Percentiles rank a stretch among this genome's conserved stretches.
phyloP scores from a whole-genome alignment of 352 stramenopile genomes.

The Globisporangium polare region DNA sequence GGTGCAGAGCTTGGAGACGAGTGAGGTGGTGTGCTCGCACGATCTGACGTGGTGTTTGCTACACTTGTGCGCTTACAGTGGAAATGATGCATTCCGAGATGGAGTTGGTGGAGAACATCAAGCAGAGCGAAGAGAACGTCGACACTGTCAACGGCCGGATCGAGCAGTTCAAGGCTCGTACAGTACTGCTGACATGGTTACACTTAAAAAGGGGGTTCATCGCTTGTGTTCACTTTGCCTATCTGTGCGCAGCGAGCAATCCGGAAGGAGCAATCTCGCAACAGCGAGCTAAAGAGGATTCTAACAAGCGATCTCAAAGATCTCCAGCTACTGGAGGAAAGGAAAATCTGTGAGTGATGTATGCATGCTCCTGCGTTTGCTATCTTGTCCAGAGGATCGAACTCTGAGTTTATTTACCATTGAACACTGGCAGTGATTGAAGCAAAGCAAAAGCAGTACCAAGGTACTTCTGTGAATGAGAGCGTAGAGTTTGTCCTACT shows the following conservation, averaged over 20 bases:
- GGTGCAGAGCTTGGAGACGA: not conserved
- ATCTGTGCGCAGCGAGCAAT: constrained; percentile 33
- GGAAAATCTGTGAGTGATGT: constrained; percentile 27
- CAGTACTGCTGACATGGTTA: not conserved
- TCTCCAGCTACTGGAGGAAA: constrained; percentile 39
- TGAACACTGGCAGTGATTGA: constrained; percentile 28
- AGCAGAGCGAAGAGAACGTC: constrained; percentile 56
- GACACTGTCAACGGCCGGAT: constrained; percentile 36
- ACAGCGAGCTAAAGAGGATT: constrained; percentile 27
- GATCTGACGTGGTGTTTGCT: not conserved
- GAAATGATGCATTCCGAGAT: constrained; percentile 80
- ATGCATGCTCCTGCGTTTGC: not conserved
- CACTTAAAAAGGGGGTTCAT: not conserved
- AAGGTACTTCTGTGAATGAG: constrained; percentile 16
- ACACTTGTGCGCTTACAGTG: constrained; percentile 25
- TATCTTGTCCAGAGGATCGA: not conserved
- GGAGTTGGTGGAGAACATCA: constrained; percentile 65
- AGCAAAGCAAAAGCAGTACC: constrained; percentile 35
- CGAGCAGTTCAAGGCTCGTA: constrained; percentile 48
- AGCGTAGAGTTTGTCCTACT: no score
- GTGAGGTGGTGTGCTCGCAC: not conserved
- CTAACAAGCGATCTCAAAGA: constrained; percentile 25
- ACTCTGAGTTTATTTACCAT: constrained; percentile 5
- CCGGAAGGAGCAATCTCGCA: constrained; percentile 32
- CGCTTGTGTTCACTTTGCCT: not conserved